A percentile compares a stretch with the other conserved stretches of the same genome.
Evolutionary conservation across 345 rosid species (phyloP).

Genomic region (Eucalyptus microcorys): DNA sequence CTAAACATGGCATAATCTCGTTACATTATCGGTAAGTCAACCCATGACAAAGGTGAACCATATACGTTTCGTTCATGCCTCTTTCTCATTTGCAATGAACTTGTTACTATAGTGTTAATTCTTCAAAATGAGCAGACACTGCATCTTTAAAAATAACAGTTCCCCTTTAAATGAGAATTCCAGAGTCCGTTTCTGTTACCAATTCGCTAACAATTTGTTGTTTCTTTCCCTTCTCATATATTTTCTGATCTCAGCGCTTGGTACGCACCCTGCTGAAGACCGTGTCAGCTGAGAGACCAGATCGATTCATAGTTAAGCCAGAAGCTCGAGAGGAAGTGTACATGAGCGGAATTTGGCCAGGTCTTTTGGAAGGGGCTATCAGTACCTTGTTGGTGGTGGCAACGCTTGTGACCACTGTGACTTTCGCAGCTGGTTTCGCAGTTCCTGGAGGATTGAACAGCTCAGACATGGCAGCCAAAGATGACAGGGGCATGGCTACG

Average conservation of each 20-base stretch:
- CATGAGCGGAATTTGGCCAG: rapidly evolving
- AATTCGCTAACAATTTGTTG: background rate
- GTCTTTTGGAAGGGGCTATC: rapidly evolving
- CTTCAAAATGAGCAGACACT: background rate
- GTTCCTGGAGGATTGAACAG: background rate
- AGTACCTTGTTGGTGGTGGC: background rate
- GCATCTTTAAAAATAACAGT: background rate
- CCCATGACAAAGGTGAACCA: background rate
- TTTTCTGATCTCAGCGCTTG: rapidly evolving
- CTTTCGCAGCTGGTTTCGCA: background rate
- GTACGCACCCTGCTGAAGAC: rapidly evolving
- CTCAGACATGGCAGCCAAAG: background rate
- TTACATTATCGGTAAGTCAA: background rate
- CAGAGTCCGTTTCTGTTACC: background rate
- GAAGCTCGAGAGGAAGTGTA: background rate
- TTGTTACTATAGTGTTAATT: background rate
- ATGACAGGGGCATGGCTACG: background rate
- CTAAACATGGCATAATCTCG: background rate
- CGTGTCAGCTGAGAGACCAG: background rate
- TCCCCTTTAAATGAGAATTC: background rate
- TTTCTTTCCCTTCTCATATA: background rate
- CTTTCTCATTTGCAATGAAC: background rate
- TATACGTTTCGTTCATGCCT: background rate
- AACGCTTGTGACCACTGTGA: background rate
- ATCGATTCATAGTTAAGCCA: background rate